Conservation (phyloP, 179 eudicot genomes). For the Nepenthes alata region DNA sequence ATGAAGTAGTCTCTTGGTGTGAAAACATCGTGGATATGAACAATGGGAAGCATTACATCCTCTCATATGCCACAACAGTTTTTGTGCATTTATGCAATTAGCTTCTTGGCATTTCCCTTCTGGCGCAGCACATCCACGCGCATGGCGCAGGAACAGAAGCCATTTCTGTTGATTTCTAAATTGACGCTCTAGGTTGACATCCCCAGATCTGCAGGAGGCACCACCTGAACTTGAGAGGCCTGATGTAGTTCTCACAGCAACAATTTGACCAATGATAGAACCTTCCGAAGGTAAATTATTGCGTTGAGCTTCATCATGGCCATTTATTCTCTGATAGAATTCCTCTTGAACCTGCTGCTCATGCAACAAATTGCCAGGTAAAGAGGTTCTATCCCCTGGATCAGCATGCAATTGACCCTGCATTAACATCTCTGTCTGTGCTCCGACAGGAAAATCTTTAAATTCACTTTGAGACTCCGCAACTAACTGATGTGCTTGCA, state of each 20-base stretch:
- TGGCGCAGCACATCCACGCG: constrained; percentile 61
- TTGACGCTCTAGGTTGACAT: constrained; percentile 25
- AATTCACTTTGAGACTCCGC: constrained; percentile 41
- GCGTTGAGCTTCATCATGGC: constrained; percentile 65
- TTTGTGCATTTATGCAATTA: constrained; percentile 47
- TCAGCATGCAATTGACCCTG: constrained; percentile 43
- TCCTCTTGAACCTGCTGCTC: constrained; percentile 56
- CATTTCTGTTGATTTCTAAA: constrained; percentile 58
- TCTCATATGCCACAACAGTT: constrained; percentile 54
- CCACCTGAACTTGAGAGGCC: constrained; percentile 29
- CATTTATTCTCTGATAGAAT: constrained; percentile 44
- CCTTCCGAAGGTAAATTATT: constrained; percentile 49
- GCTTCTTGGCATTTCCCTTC: constrained; percentile 63
- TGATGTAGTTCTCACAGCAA: constrained; percentile 23
- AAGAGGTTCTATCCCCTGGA: constrained; percentile 27
- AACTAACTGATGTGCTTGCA: constrained; percentile 24
- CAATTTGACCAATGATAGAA: constrained; percentile 30
- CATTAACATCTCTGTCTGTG: constrained; percentile 29
- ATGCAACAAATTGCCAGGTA: constrained; percentile 29
- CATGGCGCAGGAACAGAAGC: constrained; percentile 78
- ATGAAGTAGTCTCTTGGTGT: constrained; percentile 28
- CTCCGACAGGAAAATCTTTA: constrained; percentile 30
- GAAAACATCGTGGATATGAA: constrained; percentile 52
- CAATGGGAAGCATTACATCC: constrained; percentile 43
- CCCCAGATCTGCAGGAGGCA: constrained; percentile 20